phyloP scores from a whole-genome alignment of 2,329 filamentous ascomycete species.

The Colletotrichum spaethianum region DNA sequence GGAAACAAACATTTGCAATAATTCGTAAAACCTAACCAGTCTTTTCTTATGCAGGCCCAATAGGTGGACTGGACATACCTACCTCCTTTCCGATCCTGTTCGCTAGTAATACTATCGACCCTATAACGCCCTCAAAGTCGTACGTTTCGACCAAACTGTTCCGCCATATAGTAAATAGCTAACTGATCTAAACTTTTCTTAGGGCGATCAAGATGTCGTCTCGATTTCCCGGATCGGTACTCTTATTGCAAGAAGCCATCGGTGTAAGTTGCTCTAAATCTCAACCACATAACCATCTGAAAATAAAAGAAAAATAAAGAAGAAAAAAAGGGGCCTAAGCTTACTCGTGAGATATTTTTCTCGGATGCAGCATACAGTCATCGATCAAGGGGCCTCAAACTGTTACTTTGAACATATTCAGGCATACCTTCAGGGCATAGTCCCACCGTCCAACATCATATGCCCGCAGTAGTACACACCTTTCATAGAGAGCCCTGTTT shows the following conservation, averaged over 20 bases:
- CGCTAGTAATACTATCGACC: background rate
- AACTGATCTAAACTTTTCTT: background rate
- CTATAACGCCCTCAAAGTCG: background rate
- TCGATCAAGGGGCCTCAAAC: slow-evolving; percentile 48
- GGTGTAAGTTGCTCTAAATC: background rate
- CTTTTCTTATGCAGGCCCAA: background rate
- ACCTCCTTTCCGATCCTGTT: background rate
- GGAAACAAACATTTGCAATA: background rate
- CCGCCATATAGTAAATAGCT: background rate
- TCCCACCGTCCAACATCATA: slow-evolving; percentile 50
- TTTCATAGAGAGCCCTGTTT: slow-evolving; percentile 39
- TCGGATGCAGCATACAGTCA: slow-evolving; percentile 47
- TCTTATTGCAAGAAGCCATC: background rate
- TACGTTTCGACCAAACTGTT: background rate
- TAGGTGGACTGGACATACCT: background rate
- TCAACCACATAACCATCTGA: background rate
- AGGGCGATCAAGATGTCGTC: background rate
- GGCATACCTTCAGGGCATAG: slow-evolving; percentile 52
- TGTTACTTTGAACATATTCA: slow-evolving; percentile 56
- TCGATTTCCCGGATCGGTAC: background rate
- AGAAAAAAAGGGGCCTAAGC: background rate
- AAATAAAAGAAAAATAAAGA: too few relatives aligned
- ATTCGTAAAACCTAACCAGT: background rate
- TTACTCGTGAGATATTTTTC: background rate
- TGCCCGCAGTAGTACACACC: slow-evolving; percentile 50